Evolutionary conservation across 768 basidiomycete species (phyloP), one percentile per base, ranked within the genome.

Genomic region (Kwoniella europaea): DNA sequence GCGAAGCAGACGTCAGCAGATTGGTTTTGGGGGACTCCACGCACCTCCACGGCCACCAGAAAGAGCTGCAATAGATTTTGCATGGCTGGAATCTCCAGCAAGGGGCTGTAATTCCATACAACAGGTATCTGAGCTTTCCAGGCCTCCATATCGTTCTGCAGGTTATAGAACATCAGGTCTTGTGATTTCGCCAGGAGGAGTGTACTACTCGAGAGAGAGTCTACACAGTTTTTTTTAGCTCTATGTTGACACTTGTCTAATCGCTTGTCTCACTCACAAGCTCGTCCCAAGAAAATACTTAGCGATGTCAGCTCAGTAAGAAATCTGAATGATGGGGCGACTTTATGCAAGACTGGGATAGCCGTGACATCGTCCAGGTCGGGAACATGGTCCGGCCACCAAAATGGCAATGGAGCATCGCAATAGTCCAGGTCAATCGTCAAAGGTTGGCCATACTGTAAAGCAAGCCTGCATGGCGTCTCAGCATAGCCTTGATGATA

Each of bases 321-420:
- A 35, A 68, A 68, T 22, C 67, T 50, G 35, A 68, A 68, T 13
- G 58, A 68, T 27, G 67, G 59, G 16, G 46, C 44, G 7, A 46
- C 63, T 52, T 63, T 52, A 53, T 46, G 57, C 24, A 58, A 16
- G 22, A 58, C 27, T 16, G 57, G 57, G 16, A 58, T 24, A 35
- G 57, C 57, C 27, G 57, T 27, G 57, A 58, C 22, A 29, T 63
- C 44, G 15, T 46, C 63, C 46, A 50, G 13, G 16, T 63, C 63
- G 9, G 63, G 44, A 12, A 50, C 44, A 27, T 63, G 63, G 24
- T 63, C 63, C 16, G 63, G 63, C 44, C 50, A 63, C 27, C 27
- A 29, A 24, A 63, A 63, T 15, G 63, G 63, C 24, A 63, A 35
- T 20, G 43, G 63, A 53, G 63, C 50, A 63, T 63, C 63, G 50